A percentile compares a stretch with the other conserved stretches of the same genome.
These are phyloP conservation scores for Gloeostereum incarnatum DNA, from an alignment of 768 basidiomycete species.

Conservation along the genomic window DNA sequence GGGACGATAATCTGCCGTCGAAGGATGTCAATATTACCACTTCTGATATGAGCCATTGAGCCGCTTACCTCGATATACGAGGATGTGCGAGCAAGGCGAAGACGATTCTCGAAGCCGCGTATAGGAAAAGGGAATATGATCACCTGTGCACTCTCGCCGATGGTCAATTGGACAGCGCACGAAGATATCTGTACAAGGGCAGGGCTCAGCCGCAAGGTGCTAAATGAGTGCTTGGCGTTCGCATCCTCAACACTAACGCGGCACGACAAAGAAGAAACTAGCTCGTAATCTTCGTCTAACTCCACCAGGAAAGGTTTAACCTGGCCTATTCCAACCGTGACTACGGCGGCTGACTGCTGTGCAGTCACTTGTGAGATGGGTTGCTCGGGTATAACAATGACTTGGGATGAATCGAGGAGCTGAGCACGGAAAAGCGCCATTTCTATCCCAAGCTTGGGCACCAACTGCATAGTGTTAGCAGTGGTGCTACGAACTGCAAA, in stretches of 20 bases:
- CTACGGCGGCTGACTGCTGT: neutral
- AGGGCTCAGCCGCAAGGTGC: neutral
- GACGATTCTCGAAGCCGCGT: neutral
- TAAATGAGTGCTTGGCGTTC: neutral
- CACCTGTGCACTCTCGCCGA: neutral
- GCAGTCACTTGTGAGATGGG: too few relatives aligned
- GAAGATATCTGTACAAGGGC: neutral
- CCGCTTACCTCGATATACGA: neutral
- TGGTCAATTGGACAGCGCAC: neutral
- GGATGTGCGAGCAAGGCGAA: neutral
- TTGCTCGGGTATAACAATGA: constrained; percentile 17
- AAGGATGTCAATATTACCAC: neutral
- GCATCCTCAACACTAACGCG: neutral
- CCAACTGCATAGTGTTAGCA: constrained; percentile 8
- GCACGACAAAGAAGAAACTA: neutral
- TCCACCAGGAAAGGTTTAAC: neutral
- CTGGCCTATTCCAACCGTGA: neutral
- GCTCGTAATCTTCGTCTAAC: constrained; percentile 1
- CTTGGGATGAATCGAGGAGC: constrained; percentile 16
- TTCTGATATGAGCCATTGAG: neutral
- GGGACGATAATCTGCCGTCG: neutral
- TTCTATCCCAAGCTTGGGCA: constrained; percentile 13
- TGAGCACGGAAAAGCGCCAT: constrained; percentile 18
- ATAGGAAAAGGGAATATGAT: constrained; percentile 1
- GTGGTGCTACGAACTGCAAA: constrained; percentile 15